These are phyloP conservation scores for Huiozyma sinensis DNA, from an alignment of 805 yeast genomes.

Conservation along the genomic window DNA sequence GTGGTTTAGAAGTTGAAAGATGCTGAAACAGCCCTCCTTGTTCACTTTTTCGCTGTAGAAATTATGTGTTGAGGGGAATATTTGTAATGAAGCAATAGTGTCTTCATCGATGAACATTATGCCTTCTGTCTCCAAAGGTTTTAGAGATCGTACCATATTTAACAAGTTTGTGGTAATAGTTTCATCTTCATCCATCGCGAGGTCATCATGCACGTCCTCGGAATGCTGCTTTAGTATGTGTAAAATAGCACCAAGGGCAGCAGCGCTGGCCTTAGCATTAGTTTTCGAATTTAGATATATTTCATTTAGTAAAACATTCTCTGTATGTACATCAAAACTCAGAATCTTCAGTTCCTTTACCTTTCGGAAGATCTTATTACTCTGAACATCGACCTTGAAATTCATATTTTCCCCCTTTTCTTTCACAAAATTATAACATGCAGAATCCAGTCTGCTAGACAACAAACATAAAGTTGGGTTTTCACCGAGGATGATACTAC, in stretches of 20 bases:
- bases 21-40: conserved; percentile 11
- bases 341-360: not conserved
- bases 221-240: not conserved
- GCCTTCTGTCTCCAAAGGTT: conserved; percentile 5
- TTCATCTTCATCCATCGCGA: not conserved
- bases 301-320: not conserved
- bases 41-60: conserved; percentile 7
- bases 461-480: conserved; percentile 13
- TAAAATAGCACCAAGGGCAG: conserved; percentile 8
- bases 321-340: not conserved
- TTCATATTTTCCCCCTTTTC: conserved; percentile 3
- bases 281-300: conserved; percentile 1
- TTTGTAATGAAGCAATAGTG: conserved; percentile 15
- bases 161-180: not conserved
- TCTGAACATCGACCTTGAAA: conserved; percentile 8
- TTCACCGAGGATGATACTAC: conserved; percentile 7
- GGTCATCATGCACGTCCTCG: too few species aligned
- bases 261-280: conserved; percentile 4
- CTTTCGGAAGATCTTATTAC: conserved; percentile 6
- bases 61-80: conserved; percentile 12
- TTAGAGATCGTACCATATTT: too few species aligned
- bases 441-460: conserved; percentile 12
- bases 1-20: conserved; percentile 11
- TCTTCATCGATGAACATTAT: conserved; percentile 19
- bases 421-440: conserved; percentile 4